Base-by-base conservation (phyloP, 208 protist species). In the Acanthamoeba sp. region DNA sequence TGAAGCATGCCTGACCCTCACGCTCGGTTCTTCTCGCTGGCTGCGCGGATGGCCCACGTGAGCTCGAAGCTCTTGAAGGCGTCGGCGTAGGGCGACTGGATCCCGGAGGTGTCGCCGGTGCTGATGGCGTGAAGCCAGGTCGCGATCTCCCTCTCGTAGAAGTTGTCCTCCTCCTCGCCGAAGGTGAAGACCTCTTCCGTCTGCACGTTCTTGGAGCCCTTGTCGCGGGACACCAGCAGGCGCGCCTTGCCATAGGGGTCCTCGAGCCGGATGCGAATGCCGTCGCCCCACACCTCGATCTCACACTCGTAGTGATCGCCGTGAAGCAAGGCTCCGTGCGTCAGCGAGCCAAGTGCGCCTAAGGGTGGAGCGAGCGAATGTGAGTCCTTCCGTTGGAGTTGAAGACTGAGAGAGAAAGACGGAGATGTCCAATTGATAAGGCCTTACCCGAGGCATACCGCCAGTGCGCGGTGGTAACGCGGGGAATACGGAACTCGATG, bases 31-130 rank as follows among this genome's bases (percentile, higher is more conserved):
- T 62, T 88, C 38, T 91, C 57, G 59, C 85, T 73, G 22, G 57
- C 36, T 1, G 32, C 36, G 12, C 85, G 85, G 40, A 91, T 91
- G 57, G 85, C 85, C 85, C 85, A 91, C 3, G 85, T 91, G 55
- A 73, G 57, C 85, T 91, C 85, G 38, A 73, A 91, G 22, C 16
- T 91, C 59, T 91, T 91, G 85, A 91, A 91, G n/a, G 85, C 85
- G 62, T 91, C 85, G n/a, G 62, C 85, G 55, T 91, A 91, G 4
- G 85, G 24, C 20, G 85, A 91, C 22, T 42, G 50, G 42, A 91
- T 91, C 24, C 36, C 36, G 34, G 55, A 38, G 24, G 9, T 16
- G 59, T 91, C 85, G 18, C 59, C 59, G 2, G 85, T 73, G 24
- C 38, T 71, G 50, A 91, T 91, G 85, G 85, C 85, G 38, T 91